These are phyloP conservation scores for Tolypocladium endophyticum DNA, from an alignment of 2,329 filamentous ascomycete species.

Conservation along the genomic window DNA sequence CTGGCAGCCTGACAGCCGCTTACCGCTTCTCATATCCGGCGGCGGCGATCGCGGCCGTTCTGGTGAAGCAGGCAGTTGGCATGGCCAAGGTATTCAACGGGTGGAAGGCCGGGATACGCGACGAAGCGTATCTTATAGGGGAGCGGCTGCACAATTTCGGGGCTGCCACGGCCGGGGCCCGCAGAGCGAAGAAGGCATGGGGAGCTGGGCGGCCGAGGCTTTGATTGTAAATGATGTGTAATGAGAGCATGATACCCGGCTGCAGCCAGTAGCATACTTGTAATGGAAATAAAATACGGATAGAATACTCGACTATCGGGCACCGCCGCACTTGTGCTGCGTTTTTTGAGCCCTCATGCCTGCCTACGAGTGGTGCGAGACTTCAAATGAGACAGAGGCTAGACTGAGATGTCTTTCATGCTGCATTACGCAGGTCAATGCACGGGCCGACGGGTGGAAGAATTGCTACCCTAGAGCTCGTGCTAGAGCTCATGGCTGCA, in stretches of 20 bases:
- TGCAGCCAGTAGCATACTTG: constrained; percentile 2
- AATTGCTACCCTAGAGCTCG: neutral
- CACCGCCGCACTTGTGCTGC: neutral
- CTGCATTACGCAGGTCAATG: neutral
- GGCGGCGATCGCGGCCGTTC: constrained; percentile 38
- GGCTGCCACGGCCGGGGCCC: constrained; percentile 25
- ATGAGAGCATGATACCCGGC: neutral
- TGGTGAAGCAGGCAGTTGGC: constrained; percentile 32
- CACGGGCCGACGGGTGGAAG: neutral
- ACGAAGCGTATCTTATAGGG: constrained; percentile 94
- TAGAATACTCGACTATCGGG: neutral
- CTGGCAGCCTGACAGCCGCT: constrained; percentile 23
- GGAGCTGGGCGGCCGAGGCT: constrained; percentile 14
- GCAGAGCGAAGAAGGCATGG: constrained; percentile 24
- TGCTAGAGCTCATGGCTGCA: no score
- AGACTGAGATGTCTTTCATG: neutral
- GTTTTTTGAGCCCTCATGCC: neutral
- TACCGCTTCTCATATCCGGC: constrained; percentile 62
- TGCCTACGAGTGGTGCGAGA: no score
- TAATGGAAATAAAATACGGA: no score
- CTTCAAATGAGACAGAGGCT: neutral
- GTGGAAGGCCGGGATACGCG: constrained; percentile 75
- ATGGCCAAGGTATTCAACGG: constrained; percentile 53
- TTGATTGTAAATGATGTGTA: neutral
- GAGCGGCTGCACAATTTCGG: constrained; percentile 94